These are phyloP conservation scores for Begonia loranthoides DNA, from an alignment of 306 rosid species.

Conservation along the genomic window DNA sequence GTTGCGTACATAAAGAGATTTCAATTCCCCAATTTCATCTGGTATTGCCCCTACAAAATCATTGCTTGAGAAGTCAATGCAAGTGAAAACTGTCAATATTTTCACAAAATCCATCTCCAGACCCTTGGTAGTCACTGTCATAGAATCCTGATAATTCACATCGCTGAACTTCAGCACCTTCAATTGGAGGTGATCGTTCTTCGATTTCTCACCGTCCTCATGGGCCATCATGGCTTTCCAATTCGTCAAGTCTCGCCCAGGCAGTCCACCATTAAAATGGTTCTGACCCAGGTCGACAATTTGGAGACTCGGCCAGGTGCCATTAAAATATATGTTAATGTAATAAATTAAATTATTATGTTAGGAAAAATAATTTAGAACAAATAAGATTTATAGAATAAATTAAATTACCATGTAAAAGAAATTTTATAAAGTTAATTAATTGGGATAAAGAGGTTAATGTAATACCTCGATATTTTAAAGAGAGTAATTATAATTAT, in stretches of 20 bases:
- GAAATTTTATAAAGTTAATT: too few relatives aligned
- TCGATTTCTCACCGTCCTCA: background rate
- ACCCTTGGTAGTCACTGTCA: constrained; percentile 20
- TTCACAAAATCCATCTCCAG: constrained; percentile 10
- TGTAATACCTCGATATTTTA: too few relatives aligned
- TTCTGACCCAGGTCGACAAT: constrained; percentile 24
- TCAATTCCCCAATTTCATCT: constrained; percentile 5
- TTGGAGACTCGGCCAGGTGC: constrained; percentile 21
- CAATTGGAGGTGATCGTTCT: constrained; percentile 10
- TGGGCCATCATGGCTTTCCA: constrained; percentile 16
- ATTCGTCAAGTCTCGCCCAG: background rate
- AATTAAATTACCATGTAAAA: too few relatives aligned
- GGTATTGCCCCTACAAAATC: constrained; percentile 15
- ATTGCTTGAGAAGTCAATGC: constrained; percentile 22
- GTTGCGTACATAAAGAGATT: constrained; percentile 17
- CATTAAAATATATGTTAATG: too few relatives aligned
- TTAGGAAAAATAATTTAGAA: too few relatives aligned
- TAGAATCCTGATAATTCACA: constrained; percentile 13
- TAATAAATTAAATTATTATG: too few relatives aligned
- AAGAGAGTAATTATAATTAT: too few relatives aligned
- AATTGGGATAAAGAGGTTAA: too few relatives aligned
- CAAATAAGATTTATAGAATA: too few relatives aligned
- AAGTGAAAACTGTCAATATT: constrained; percentile 19
- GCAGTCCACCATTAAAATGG: constrained; percentile 15
- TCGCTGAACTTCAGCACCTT: background rate